phyloP scores from a whole-genome alignment of 148 eudicot species.

The Fagopyrum homotropicum region DNA sequence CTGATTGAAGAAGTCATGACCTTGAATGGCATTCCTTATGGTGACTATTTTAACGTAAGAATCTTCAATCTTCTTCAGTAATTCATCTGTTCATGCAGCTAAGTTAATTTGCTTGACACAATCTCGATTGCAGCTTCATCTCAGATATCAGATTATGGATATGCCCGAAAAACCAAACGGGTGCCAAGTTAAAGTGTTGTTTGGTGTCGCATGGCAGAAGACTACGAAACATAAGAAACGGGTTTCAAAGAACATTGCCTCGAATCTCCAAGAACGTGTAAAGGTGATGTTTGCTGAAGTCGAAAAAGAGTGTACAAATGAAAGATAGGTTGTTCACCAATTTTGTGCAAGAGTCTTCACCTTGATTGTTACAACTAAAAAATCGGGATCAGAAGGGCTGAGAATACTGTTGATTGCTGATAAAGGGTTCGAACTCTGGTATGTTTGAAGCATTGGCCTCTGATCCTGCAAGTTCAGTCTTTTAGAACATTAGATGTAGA shows the following conservation, averaged over 20 bases:
- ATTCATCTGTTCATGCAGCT: background rate
- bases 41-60: slow-evolving; percentile 77
- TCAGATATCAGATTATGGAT: slow-evolving; percentile 72
- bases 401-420: background rate
- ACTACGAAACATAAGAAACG: slow-evolving; percentile 63
- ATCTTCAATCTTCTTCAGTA: background rate
- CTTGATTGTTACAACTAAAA: too few species aligned
- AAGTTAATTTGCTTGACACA: background rate
- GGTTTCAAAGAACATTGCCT: slow-evolving; percentile 59
- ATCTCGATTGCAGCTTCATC: slow-evolving; percentile 57
- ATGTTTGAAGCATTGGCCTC: background rate
- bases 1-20: slow-evolving; percentile 87
- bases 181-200: slow-evolving; percentile 60
- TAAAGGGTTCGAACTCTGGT: background rate
- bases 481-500: slow-evolving; percentile 5
- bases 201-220: slow-evolving; percentile 78
- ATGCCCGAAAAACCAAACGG: slow-evolving; percentile 42
- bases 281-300: slow-evolving; percentile 61
- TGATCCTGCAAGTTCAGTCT: background rate
- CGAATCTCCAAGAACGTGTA: slow-evolving; percentile 57
- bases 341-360: too few species aligned
- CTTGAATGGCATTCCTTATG: slow-evolving; percentile 80
- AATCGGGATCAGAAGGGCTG: background rate
- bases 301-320: slow-evolving; percentile 59
- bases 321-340: slow-evolving; percentile 19